A percentile compares a stretch with the other conserved stretches of the same genome.
Conservation (phyloP, 2,329 filamentous ascomycete species). For the Neopestalotiopsis sp. region DNA sequence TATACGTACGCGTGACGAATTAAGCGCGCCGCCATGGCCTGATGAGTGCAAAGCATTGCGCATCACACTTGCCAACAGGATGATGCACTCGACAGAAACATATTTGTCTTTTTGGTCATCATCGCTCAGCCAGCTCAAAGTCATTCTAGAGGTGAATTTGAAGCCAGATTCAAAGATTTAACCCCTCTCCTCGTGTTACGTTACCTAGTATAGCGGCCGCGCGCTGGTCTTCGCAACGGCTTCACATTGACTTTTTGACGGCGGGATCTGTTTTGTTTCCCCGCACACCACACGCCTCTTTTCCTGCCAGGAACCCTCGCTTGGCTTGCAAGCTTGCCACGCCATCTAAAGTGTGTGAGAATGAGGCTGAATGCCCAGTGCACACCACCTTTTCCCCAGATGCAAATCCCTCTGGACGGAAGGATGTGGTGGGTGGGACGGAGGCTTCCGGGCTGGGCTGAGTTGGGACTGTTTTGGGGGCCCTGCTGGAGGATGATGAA, state of each 20-base stretch:
- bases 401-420: background rate
- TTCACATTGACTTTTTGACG: background rate
- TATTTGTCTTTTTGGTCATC: background rate
- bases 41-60: background rate
- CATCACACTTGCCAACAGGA: background rate
- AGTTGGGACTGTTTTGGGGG: background rate
- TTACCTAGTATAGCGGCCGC: background rate
- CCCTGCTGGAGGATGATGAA: background rate
- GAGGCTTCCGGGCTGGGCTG: background rate
- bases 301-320: background rate
- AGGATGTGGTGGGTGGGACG: background rate
- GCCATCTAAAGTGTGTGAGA: background rate
- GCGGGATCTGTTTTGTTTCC: background rate
- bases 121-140: background rate
- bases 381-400: constrained; percentile 3
- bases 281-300: background rate
- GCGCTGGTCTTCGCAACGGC: background rate
- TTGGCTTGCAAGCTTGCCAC: background rate
- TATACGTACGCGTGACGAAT: background rate
- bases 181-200: background rate
- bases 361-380: background rate
- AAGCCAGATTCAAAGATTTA: background rate
- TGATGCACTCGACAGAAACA: background rate
- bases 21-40: background rate
- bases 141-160: background rate